Evolutionary conservation across 148 eudicot species (phyloP).

Genomic region (Cornus kousa): DNA sequence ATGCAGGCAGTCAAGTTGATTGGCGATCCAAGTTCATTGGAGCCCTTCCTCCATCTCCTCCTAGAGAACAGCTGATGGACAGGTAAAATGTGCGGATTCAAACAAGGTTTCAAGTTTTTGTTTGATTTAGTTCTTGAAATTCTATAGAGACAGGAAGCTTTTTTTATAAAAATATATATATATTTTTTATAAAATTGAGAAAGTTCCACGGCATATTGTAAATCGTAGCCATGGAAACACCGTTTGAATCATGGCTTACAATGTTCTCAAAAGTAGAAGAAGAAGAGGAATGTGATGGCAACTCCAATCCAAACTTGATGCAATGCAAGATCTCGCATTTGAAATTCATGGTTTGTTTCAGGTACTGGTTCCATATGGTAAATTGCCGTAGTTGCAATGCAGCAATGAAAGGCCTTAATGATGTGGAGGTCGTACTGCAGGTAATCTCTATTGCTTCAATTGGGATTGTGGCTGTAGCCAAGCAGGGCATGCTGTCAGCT

Average conservation of each 20-base stretch:
- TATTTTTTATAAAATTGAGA: background rate
- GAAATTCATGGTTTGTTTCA: conserved; percentile 11
- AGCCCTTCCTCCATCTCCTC: conserved; percentile 69
- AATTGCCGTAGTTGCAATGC: conserved; percentile 55
- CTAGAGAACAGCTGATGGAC: conserved; percentile 76
- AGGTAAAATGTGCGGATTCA: conserved; percentile 32
- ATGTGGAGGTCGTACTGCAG: conserved; percentile 34
- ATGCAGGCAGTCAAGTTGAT: conserved; percentile 59
- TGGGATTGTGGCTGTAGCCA: conserved; percentile 45
- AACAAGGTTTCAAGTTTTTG: background rate
- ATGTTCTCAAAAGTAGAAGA: background rate
- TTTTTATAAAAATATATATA: no score
- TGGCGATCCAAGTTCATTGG: conserved; percentile 60
- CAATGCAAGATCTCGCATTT: background rate
- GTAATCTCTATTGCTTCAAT: conserved; percentile 37
- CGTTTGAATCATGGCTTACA: background rate
- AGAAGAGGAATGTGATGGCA: background rate
- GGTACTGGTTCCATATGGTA: conserved; percentile 68
- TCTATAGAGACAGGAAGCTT: background rate
- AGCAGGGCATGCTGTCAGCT: conserved; percentile 32
- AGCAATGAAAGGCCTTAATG: conserved; percentile 47
- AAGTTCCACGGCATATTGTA: background rate
- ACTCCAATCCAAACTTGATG: background rate
- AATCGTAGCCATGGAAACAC: background rate
- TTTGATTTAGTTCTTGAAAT: background rate